A percentile compares a stretch with the other conserved stretches of the same genome.
phyloP scores from a whole-genome alignment of 2,329 filamentous ascomycete species.

The Fusarium globosum region DNA sequence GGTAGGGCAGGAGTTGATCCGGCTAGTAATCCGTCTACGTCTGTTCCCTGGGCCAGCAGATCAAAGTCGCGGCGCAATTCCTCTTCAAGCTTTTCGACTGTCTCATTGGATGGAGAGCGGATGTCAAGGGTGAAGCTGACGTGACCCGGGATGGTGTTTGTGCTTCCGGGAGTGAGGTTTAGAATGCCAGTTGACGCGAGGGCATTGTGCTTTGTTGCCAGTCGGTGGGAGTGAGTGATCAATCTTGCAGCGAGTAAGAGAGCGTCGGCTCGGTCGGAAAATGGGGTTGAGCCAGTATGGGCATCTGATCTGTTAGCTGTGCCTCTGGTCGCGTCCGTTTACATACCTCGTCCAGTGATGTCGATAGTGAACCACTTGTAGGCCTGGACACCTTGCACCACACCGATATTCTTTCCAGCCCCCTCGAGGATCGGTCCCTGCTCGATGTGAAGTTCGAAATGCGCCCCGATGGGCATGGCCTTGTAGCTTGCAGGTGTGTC shows the following conservation, averaged over 20 bases:
- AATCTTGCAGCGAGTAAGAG: conserved; percentile 46
- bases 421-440: conserved; percentile 58
- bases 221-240: conserved; percentile 42
- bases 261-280: conserved; percentile 47
- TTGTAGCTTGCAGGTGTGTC: conserved; percentile 46
- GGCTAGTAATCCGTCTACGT: conserved; percentile 53
- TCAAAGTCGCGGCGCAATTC: conserved; percentile 53
- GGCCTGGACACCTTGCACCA: conserved; percentile 41
- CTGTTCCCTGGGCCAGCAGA: conserved; percentile 59
- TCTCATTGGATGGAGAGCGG: conserved; percentile 64
- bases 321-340: accelerated
- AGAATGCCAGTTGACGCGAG: conserved; percentile 48
- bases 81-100: conserved; percentile 63
- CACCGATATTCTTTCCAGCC: conserved; percentile 25
- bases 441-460: conserved; percentile 88
- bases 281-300: conserved; percentile 45
- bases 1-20: conserved; percentile 51
- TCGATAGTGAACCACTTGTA: conserved; percentile 44
- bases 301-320: conserved; percentile 46
- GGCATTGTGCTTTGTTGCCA: conserved; percentile 41
- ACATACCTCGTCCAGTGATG: conserved; percentile 41
- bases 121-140: conserved; percentile 75
- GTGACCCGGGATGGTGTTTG: conserved; percentile 75
- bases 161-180: conserved; percentile 63
- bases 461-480: conserved; percentile 71